Evolutionary conservation across 2,329 filamentous ascomycete genomes (phyloP).

Genomic region (Stylonectria norvegica): DNA sequence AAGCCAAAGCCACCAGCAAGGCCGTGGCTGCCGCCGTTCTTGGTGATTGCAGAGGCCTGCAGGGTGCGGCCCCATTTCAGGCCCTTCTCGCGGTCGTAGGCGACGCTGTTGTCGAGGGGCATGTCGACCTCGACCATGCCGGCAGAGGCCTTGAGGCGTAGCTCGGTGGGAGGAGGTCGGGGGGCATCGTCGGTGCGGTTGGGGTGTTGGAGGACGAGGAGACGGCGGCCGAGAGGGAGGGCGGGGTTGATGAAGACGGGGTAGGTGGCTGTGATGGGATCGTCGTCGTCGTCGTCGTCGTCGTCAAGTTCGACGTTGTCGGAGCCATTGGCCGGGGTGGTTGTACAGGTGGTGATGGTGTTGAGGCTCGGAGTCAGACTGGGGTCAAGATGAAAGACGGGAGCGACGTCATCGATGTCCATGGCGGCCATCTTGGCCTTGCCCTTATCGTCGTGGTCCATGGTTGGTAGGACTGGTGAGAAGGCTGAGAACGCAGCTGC

Average conservation of each 20-base stretch:
- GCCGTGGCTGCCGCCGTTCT: constrained; percentile 64
- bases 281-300: constrained; percentile 43
- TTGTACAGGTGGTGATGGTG: constrained; percentile 4
- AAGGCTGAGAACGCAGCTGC: too few species aligned
- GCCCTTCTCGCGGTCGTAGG: constrained; percentile 83
- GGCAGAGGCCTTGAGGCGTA: constrained; percentile 77
- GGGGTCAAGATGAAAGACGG: too few species aligned
- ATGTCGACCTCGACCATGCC: constrained; percentile 91
- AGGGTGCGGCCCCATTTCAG: constrained; percentile 79
- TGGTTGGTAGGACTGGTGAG: too few species aligned
- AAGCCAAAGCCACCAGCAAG: constrained; percentile 71
- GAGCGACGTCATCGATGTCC: constrained; percentile 19
- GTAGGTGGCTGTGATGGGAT: constrained; percentile 73
- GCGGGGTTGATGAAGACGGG: constrained; percentile 80
- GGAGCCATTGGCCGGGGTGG: constrained; percentile 13
- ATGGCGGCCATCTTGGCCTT: constrained; percentile 16
- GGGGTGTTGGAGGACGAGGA: constrained; percentile 86
- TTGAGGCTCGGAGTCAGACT: constrained; percentile 17
- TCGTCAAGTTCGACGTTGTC: too few species aligned
- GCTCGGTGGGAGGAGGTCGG: constrained; percentile 57
- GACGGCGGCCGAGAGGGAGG: constrained; percentile 58
- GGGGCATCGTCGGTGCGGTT: constrained; percentile 62
- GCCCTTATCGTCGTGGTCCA: too few species aligned
- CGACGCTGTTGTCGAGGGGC: constrained; percentile 66
- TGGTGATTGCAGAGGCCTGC: constrained; percentile 54